Base-by-base conservation (phyloP, 805 yeast species). In the Candida nitratophila region DNA sequence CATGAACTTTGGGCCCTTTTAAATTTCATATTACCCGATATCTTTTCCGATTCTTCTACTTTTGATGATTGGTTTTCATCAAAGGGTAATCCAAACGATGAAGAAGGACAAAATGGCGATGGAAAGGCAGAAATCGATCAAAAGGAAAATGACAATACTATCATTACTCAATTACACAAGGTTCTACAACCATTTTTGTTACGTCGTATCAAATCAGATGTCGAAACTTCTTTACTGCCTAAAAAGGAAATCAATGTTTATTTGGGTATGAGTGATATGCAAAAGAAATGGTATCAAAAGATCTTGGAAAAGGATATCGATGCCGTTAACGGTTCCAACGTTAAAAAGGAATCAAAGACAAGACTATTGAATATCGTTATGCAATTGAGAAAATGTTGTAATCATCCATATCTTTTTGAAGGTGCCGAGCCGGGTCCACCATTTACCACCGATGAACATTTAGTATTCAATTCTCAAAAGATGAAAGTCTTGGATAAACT, bases 401-500 rank as follows among this genome's bases (percentile, higher is more conserved):
- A 85, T 54, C 95, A 85, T 64, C 95, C 95, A 14, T 85, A 85
- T 57, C 64, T 85, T 34, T 85, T 85, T 55, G 93, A 85, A 59
- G 95, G 95, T 37, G 93, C 91, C 1, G 95, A 85, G 56, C 93
- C 93, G 1, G 95, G 95, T 12, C 95, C 95, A 17, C 95, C 95
- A 20, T 85, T 70, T 54, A 85, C 93, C 9, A 85, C 91, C 0
- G 95, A 85, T 61, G 93, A 85, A 58, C 95, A 85, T 65, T 69
- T 85, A 59, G 81, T 85, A 30, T 82, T 62, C 61, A 85, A 85
- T 59, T 73, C 89, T 4, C 82, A 80, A 44, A 85, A 85, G 57
- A 72, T 85, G 73, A 71, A 81, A 40, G 82, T 85, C 21, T 66
- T 85, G 55, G 95, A 85, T 59, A 76, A 77, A 55, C 56, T 85